Base-by-base conservation (phyloP, 2,329 filamentous ascomycete genomes). In the Coniella lustricola region DNA sequence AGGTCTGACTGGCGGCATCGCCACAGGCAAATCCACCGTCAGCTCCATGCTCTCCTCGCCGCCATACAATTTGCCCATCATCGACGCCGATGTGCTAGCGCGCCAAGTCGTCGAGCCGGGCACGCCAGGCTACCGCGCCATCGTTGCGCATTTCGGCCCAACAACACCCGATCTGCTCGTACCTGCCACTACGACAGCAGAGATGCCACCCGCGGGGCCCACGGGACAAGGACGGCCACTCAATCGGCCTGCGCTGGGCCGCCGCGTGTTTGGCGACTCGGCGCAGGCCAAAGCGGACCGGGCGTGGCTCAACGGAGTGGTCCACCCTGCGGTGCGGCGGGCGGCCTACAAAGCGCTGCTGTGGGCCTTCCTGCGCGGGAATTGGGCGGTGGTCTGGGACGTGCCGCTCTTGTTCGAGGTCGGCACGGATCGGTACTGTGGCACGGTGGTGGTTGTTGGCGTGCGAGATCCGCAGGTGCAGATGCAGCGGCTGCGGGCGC, bases 1-100 rank as follows among this genome's bases (percentile, higher is more conserved):
- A 59, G 93, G 93, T 49, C 81, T 98, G 21, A 98, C 93, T 8
- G 93, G 93, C 64, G 95, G 90, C 53, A 97, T 98, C 63, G 93
- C 93, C 52, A 98, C 93, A 5, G 93, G 93, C 65, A 98, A 98
- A 78, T 95, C 91, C 39, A 98, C 91, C 56, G 90, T 96, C 48
- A 95, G 93, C 22, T 75, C 77, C 34, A 77, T 95, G 58, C 86
- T 98, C 59, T 81, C 85, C 44, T 75, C 80, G 4, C 74, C 87
- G 4, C 93, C 91, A 0, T 87, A 96, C 73, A 84, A 80, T 52
- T 78, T 98, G 53, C 90, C 93, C 60, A 78, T 98, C 58, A 84
- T 98, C 71, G 93, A 98, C 64, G 91, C 93, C 63, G 93, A 98
- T 71, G 70, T 94, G 48, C 77, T 97, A 53, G 91, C 93, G 41